Evolutionary conservation across 2,329 filamentous ascomycete genomes (phyloP), one percentile per base, ranked within the genome.

Genomic region (Zymoseptoria pseudotritici): DNA sequence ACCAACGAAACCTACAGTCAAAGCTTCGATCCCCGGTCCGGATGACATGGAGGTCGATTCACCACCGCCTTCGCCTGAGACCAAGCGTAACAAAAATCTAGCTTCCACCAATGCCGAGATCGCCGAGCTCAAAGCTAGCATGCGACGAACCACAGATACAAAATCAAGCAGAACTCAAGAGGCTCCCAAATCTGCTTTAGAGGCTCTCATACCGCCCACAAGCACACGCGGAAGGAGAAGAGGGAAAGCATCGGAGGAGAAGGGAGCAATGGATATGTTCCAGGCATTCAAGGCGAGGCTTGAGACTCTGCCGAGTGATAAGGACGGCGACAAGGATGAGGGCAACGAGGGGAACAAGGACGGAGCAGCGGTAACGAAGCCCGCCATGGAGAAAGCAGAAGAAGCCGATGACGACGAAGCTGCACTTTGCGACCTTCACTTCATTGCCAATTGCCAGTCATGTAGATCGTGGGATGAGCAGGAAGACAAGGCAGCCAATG

Each of bases 381-480:
- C 26, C 13, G 50, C 52, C 5, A 49, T 9, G 20, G 59, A 53
- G n/a, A 61, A 56, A 2, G 46, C 58, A 21, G 73, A 77, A 31
- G 73, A 71, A 62, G 80, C 82, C 19, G 86, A 87, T 2, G 85
- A 88, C 49, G 71, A 73, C 6, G 90, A 95, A 72, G 86, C 85
- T 2, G 82, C 82, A 55, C 80, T 95, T 3, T 99, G 94, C 71
- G 94, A 97, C 73, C 77, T 99, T 42, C 94, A 99, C 73, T 99
- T 97, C 74, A 95, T 99, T 64, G 89, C 89, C 54, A 90, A 95
- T 69, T 99, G 94, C 74, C 91, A 96, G 72, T 96, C 91, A 52
- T 97, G 94, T 74, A 86, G 84, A 60, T 84, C 87, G 0, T 96
- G 92, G 91, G 89, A 95, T 64, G 87, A 84, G 24, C 79, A 83